Evolutionary conservation across 2,329 filamentous ascomycete species (phyloP), one percentile per base, ranked within the genome.

Genomic region (Colletotrichum australisinense): DNA sequence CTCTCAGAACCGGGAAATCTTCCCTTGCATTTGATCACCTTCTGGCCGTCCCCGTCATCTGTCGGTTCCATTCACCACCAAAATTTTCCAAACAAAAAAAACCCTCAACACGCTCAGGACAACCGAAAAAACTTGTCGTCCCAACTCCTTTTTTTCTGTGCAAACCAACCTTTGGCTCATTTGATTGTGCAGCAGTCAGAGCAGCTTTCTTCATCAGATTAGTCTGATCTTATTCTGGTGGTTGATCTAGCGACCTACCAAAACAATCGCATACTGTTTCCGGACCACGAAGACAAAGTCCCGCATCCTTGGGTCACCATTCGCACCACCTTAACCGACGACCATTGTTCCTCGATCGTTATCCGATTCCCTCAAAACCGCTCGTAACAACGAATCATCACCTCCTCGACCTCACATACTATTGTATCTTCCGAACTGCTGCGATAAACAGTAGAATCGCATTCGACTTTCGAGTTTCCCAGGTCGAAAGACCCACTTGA

Each of bases 401-500:
- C n/a, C 5, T 16, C 58, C 16, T 38, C 53, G 38, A 35, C 42
- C 26, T 38, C 22, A 52, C 7, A 42, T 24, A 16, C 30, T 26
- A 19, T 26, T 28, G n/a, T 38, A 5, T 19, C 30, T 35, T 42
- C 14, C 58, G 32, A 72, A 60, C 42, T 28, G 24, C 32, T 19
- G 19, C n/a, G 24, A 26, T 3, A 6, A 46, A 19, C 49, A 16
- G 42, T 26, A 35, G 56, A 14, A 35, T 35, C 42, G 24, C 32
- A 12, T 19, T 49, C 70, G 24, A 30, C 35, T 56, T 26, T 38
- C 38, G 53, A 42, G 7, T 42, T 14, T 52, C 35, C n/a, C 28
- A 72, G 74, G 72, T 75, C 72, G 67, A 65, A 72, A 74, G 74
- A 59, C 74, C 66, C 52, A 65, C 26, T 24, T 67, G 28, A 66